A percentile compares a stretch with the other conserved stretches of the same genome.
phyloP scores from a whole-genome alignment of 148 eudicot species.

The Camellia granthamiana region DNA sequence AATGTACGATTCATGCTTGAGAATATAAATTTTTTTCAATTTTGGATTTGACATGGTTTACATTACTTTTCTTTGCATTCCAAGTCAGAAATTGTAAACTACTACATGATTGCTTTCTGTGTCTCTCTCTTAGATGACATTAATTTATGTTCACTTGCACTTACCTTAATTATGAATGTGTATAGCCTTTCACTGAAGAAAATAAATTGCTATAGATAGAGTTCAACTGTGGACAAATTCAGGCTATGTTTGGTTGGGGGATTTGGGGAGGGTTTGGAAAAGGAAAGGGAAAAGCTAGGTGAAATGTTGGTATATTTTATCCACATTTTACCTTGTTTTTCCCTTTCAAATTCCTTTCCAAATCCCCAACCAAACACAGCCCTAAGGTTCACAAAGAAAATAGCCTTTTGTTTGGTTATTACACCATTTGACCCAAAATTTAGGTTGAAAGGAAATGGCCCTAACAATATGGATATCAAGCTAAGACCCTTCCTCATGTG shows the following conservation, averaged over 20 bases:
- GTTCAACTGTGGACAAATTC: neutral
- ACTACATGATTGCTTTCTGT: neutral
- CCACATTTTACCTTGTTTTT: no score
- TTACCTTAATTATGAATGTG: constrained; percentile 1
- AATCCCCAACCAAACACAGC: no score
- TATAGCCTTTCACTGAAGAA: neutral
- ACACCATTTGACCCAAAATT: no score
- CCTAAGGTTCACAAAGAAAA: no score
- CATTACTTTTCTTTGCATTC: neutral
- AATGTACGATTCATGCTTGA: neutral
- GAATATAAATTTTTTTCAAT: neutral
- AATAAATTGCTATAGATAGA: neutral
- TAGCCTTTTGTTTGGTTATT: no score
- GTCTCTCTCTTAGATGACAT: neutral
- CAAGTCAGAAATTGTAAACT: neutral
- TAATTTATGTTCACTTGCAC: neutral
- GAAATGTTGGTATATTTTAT: no score
- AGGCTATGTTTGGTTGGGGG: neutral
- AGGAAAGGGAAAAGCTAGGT: no score
- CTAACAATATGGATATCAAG: no score
- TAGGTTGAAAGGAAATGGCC: no score
- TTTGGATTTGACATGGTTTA: neutral
- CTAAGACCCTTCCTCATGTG: no score
- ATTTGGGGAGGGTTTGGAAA: no score
- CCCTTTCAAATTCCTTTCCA: no score